phyloP scores from a whole-genome alignment of 2,329 filamentous ascomycete genomes.

The Teratosphaeria viscida region DNA sequence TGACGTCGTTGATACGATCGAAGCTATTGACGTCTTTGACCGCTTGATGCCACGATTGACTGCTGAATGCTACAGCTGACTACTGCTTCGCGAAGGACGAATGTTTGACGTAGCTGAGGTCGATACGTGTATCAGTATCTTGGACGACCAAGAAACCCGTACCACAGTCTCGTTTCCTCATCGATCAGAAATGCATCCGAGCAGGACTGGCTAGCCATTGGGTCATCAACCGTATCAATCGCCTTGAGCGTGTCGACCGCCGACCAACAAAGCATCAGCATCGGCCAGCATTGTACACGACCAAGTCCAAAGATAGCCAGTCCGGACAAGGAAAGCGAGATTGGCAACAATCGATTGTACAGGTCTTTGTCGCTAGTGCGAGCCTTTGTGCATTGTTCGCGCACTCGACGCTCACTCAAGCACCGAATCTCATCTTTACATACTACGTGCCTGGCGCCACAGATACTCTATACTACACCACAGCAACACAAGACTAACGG shows the following conservation, averaged over 20 bases:
- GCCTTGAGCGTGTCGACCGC: background rate
- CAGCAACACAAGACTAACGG: background rate
- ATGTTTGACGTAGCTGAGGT: too few species aligned
- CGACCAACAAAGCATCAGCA: background rate
- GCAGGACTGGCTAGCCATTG: too few species aligned
- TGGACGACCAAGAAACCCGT: too few species aligned
- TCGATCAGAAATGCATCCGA: too few species aligned
- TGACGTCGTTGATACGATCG: too few species aligned
- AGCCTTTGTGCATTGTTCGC: background rate
- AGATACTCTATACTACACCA: background rate
- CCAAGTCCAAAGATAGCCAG: background rate
- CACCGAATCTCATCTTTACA: background rate
- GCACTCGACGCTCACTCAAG: too few species aligned
- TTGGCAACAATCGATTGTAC: background rate
- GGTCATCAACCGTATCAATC: background rate
- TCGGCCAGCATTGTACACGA: background rate
- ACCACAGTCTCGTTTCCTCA: too few species aligned
- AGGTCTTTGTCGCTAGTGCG: background rate
- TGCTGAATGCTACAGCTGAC: too few species aligned
- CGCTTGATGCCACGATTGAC: too few species aligned
- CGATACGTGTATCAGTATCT: too few species aligned
- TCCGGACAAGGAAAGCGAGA: background rate
- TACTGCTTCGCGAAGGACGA: too few species aligned
- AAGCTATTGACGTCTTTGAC: too few species aligned
- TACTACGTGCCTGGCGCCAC: background rate